Conservation (phyloP, 78 protist genomes). For the Dictyostelium purpureum region DNA sequence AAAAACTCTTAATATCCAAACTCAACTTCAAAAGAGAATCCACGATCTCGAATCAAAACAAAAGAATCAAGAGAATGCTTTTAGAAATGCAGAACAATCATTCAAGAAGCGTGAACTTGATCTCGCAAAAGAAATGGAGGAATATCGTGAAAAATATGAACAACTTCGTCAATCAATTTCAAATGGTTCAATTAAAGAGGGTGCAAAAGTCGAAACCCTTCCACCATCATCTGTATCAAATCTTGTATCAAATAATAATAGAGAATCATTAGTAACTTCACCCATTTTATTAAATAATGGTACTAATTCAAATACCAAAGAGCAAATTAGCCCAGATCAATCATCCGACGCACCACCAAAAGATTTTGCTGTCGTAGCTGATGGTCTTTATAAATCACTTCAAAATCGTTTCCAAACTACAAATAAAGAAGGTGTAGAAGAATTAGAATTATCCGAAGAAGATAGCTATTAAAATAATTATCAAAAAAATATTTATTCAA, state of each 20-base stretch:
- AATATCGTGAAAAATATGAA: conserved; percentile 22
- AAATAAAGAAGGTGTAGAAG: conserved; percentile 32
- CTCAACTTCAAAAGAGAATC: conserved; percentile 28
- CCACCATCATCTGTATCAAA: background rate
- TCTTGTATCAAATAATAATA: background rate
- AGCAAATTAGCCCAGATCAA: background rate
- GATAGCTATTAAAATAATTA: background rate
- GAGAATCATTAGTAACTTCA: background rate
- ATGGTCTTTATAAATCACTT: conserved; percentile 43
- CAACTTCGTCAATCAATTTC: background rate
- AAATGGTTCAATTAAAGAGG: conserved; percentile 6
- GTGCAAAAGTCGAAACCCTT: background rate
- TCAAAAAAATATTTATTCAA: background rate
- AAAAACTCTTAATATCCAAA: background rate
- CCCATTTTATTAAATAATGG: background rate
- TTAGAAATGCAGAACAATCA: conserved; percentile 21
- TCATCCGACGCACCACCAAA: background rate
- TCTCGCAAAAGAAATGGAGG: conserved; percentile 5
- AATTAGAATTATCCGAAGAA: conserved; percentile 20
- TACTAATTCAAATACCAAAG: background rate
- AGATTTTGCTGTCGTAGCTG: conserved; percentile 22
- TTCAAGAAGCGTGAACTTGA: conserved; percentile 51
- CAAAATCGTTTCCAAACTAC: conserved; percentile 29
- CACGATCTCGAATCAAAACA: background rate
- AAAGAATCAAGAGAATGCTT: conserved; percentile 38